Base-by-base conservation (phyloP, 176 grass and related monocot genomes). In the Themeda triandra region DNA sequence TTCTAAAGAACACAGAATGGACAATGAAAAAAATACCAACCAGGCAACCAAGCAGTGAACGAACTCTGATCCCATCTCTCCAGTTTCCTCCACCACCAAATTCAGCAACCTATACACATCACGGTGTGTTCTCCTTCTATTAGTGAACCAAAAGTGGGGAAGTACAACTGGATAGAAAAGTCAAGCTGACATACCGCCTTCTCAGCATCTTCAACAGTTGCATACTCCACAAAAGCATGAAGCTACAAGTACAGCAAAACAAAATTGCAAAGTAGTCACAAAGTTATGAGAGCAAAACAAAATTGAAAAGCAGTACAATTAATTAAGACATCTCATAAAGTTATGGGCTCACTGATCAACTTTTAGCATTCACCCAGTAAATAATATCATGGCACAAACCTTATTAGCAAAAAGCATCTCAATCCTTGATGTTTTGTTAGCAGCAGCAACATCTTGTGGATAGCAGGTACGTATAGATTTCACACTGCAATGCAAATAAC, bases 201-300 rank as follows among this genome's bases (percentile, higher is more conserved):
- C 32, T 94, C 93, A 86, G 96, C 96, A 84, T 92, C 93, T 80
- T 99, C 96, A 79, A 94, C 46, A 87, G 88, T 86, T 67, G 48
- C 86, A 76, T 99, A 99, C 86, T 94, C 96, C 77, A 99, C 93
- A 86, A 99, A 99, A 62, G 96, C 93, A 91, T 99, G 96, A 65
- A 99, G 84, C 96, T 99, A 79, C 68, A 89, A 51, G 39, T 33
- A 83, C 31, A 68, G 53, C 69, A 72, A 77, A 63, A 80, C 6
- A 30, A 63, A 77, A 81, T 41, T 60, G n/a, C n/a, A n/a, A n/a
- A n/a, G n/a, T n/a, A n/a, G n/a, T n/a, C n/a, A n/a, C n/a, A n/a
- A n/a, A n/a, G n/a, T n/a, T n/a, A n/a, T n/a, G n/a, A n/a, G n/a
- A 68, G 53, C 69, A 72, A 77, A 63, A 80, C 6, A 30, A 63